These are phyloP conservation scores for Candida silvatica DNA, from an alignment of 805 yeast genomes.

Conservation along the genomic window DNA sequence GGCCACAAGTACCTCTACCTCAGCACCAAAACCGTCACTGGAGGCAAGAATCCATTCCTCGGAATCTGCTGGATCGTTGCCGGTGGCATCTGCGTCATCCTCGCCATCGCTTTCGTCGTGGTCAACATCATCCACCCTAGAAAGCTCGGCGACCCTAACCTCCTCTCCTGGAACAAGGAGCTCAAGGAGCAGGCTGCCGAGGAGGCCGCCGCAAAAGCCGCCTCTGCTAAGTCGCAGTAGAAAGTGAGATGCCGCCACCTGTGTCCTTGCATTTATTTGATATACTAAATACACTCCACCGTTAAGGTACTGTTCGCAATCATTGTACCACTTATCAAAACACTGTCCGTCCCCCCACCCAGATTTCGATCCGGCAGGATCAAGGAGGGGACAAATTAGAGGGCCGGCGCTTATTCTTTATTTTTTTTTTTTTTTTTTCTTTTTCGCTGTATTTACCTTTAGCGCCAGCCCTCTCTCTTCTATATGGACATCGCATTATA, in stretches of 20 bases:
- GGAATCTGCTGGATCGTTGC: conserved; percentile 71
- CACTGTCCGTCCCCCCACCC: too few species aligned
- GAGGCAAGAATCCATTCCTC: conserved; percentile 67
- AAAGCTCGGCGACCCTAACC: conserved; percentile 62
- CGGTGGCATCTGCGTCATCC: conserved; percentile 58
- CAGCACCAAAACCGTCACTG: conserved; percentile 64
- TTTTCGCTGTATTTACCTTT: too few species aligned
- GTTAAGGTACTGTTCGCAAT: too few species aligned
- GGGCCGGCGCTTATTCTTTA: too few species aligned
- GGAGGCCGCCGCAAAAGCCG: not conserved
- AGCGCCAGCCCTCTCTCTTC: too few species aligned
- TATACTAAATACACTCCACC: too few species aligned
- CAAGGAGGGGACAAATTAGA: too few species aligned
- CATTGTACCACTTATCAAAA: too few species aligned
- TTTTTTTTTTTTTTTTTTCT: too few species aligned
- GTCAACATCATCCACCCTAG: conserved; percentile 60
- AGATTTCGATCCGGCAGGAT: too few species aligned
- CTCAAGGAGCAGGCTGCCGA: not conserved
- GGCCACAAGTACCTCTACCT: conserved; percentile 63
- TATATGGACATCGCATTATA: too few species aligned
- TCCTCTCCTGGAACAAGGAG: conserved; percentile 56
- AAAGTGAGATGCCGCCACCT: not conserved
- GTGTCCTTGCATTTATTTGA: too few species aligned
- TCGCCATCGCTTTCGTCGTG: conserved; percentile 43
- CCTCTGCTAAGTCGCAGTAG: not conserved